Evolutionary conservation across 1,139 yeast genomes (phyloP), one percentile per base, ranked within the genome.

Genomic region (Arxiozyma bovina): DNA sequence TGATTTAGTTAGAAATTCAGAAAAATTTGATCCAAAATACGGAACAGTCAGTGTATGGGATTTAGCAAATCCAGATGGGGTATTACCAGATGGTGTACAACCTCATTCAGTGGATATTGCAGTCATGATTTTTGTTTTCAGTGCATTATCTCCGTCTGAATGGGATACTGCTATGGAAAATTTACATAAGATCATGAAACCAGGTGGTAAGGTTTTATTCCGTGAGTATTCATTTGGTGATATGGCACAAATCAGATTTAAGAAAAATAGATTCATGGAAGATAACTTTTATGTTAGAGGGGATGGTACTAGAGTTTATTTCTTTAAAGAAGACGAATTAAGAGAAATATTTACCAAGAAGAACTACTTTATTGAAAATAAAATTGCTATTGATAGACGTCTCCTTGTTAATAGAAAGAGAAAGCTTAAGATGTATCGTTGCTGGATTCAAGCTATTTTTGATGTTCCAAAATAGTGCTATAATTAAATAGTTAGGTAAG

Each of bases 201-300:
- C 98, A 1, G 96, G 96, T 27, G 99, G 99, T 17, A 79, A 82
- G 61, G 82, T 94, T 43, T 75, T 93, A 51, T 88, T 94, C 70
- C 77, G 99, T 66, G 99, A 93, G 70, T 93, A 93, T 68, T 98
- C 98, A 3, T 79, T 98, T 60, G 93, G 91, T 66, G 99, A 93
- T 70, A 75, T 94, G 69, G 96, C 99, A 0, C 99, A 93, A 68
- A 87, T 93, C 52, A 75, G 99, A 63, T 90, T 93, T 75, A 94
- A 93, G 70, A 88, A 87, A 68, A 87, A 88, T 49, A 79, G 99
- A 64, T 73, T 89, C 48, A 71, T 93, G 56, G 96, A 89, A 54
- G 98, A 93, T 55, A 91, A 93, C 70, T 93, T 93, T 67, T 93
- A 93, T 70, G 89, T 91, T 45, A 80, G 99, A 65, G 99, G 99